These are phyloP conservation scores for Apiospora malaysiana DNA, from an alignment of 2,329 filamentous ascomycete genomes.

Conservation along the genomic window DNA sequence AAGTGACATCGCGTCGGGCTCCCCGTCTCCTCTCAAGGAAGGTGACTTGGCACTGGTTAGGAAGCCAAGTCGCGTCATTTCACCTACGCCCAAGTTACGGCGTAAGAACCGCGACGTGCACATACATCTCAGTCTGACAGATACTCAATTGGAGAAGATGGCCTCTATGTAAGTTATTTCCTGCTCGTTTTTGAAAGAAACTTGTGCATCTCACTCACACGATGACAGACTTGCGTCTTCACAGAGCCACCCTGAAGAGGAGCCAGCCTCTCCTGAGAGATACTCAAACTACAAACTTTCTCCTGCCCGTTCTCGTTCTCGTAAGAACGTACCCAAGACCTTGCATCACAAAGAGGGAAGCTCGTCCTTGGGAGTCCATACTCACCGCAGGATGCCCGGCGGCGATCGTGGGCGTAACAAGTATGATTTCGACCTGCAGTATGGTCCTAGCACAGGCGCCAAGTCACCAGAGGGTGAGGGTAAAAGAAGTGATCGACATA, in stretches of 20 bases:
- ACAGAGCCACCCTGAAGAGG: not conserved
- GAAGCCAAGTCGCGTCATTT: conserved; percentile 6
- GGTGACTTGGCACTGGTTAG: conserved; percentile 1
- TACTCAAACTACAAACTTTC: not conserved
- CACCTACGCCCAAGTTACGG: not conserved
- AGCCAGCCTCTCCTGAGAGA: not conserved
- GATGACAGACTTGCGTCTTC: not conserved
- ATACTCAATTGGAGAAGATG: conserved; percentile 17
- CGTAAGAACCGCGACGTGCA: conserved; percentile 9
- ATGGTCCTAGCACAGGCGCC: not conserved
- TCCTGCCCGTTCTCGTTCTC: not conserved
- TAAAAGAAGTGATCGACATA: conserved; percentile 25
- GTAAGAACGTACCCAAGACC: not conserved
- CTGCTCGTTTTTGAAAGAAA: not conserved
- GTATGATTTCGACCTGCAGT: conserved; percentile 19
- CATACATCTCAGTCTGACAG: conserved; percentile 4
- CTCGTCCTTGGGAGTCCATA: not conserved
- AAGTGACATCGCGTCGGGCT: not conserved
- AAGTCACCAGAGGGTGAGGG: not conserved
- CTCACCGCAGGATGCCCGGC: not conserved
- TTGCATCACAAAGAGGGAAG: conserved; percentile 13
- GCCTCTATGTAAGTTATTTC: conserved; percentile 8
- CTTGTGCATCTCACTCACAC: not conserved
- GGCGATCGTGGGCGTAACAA: not conserved
- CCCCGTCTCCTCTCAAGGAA: not conserved